Evolutionary conservation across 2,329 filamentous ascomycete species (phyloP), one percentile per base, ranked within the genome.

Genomic region (Paraphoma sp.): DNA sequence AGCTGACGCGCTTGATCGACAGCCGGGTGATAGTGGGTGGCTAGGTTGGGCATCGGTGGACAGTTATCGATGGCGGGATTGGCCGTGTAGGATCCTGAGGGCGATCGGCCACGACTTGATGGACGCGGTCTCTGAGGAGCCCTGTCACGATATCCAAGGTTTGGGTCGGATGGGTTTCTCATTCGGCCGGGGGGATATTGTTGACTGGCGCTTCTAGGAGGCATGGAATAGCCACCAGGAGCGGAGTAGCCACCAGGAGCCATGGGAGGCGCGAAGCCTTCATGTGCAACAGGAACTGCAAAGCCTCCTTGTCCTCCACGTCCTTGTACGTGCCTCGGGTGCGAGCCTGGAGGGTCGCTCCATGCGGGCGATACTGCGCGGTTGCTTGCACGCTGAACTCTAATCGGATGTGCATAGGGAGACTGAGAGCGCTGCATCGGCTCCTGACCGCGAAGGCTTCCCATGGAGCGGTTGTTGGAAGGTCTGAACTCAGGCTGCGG

Each of bases 361-460:
- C 79, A 61, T 7, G 78, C 77, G 36, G 80, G 79, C 17, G 81
- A 82, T 11, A 70, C 68, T 16, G 80, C 73, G 17, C 79, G 74
- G 59, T 79, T 77, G 12, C 76, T 76, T 12, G 76, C 75, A 30
- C 78, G 76, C 57, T 76, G 77, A 56, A 79, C 71, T 45, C 79
- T 72, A 48, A 74, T 74, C 1, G 78, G 79, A 59, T 81, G 80
- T 6, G 68, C 68, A 62, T 78, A 80, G 17, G 78, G 76, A 28
- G 75, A 79, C 45, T 71, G 69, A 11, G 74, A 69, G 31, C 76
- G 73, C 45, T 67, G 74, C 57, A 23, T 78, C 78, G 45, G 23
- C 23, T 23, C 23, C 23, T 78, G 74, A 55, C 76, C 75, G 62
- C 80, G 76, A 43, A 82, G 64, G 62, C 78, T 83, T 16, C 75